These are phyloP conservation scores for Phytopythium litorale DNA, from an alignment of 352 stramenopile genomes.

Conservation along the genomic window DNA sequence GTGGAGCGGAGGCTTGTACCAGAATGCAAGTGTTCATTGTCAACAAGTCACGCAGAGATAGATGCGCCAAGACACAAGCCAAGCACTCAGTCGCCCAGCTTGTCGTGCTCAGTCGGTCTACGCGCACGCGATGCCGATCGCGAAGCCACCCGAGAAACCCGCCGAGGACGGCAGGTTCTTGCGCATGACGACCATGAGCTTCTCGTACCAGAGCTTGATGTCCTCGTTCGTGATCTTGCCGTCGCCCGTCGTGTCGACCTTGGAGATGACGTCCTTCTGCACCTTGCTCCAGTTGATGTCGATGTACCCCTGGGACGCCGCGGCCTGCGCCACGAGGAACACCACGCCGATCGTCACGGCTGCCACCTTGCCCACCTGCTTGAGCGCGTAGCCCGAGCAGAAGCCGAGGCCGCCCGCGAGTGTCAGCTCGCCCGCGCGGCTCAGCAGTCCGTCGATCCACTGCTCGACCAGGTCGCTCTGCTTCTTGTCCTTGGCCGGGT, in stretches of 20 bases:
- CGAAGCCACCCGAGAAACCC: constrained; percentile 73
- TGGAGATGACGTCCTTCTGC: constrained; percentile 77
- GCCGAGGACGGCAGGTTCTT: constrained; percentile 81
- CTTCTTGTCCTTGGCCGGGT: constrained; percentile 21
- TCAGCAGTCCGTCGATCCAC: constrained; percentile 61
- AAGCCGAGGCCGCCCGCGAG: constrained; percentile 70
- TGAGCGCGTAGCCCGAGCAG: constrained; percentile 82
- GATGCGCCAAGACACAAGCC: neutral
- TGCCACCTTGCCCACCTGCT: constrained; percentile 77
- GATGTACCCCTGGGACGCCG: constrained; percentile 85
- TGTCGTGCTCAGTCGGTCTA: constrained; percentile 17
- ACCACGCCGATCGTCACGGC: constrained; percentile 68
- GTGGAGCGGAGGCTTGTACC: neutral
- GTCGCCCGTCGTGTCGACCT: constrained; percentile 81
- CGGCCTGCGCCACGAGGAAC: constrained; percentile 77
- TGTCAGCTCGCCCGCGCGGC: constrained; percentile 64
- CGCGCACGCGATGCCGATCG: constrained; percentile 63
- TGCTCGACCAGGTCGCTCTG: constrained; percentile 46
- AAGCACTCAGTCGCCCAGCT: neutral
- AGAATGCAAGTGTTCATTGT: constrained; percentile 3
- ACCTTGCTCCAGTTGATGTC: constrained; percentile 90
- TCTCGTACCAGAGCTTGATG: constrained; percentile 71
- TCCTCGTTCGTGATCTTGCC: constrained; percentile 84
- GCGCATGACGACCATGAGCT: constrained; percentile 68
- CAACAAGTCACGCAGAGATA: neutral